Evolutionary conservation across 164 flowering plant genomes (phyloP), one percentile per base, ranked within the genome.

Genomic region (Dillenia suffruticosa): DNA sequence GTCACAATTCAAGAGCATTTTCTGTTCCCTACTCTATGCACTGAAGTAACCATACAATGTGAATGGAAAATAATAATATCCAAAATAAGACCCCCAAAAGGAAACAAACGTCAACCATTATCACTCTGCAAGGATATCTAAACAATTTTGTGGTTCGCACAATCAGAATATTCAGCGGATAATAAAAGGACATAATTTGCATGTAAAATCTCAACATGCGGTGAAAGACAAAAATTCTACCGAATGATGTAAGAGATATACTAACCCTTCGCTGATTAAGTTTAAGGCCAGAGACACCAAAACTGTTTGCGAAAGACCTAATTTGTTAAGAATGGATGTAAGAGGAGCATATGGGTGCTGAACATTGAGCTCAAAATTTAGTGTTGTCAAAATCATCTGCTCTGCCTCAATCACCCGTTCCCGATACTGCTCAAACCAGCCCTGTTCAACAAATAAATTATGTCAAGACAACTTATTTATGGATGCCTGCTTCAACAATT

Each of bases 241-340:
- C 9, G 46, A 56, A 44, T 9, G 40, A 15, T 9, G 1, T 45
- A 59, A 64, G 2, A 15, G 54, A 61, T 14, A 43, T 65, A 74
- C 96, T 81, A 78, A 94, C 99, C 99, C 99, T 83, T 91, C 87
- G 71, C 89, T 91, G 73, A 91, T 82, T 81, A 94, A 76, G 81
- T 70, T 77, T 57, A 87, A 63, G 8, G 99, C 96, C 82, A 89
- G 68, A 69, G 82, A 78, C 79, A 89, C 84, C 85, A 94, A 71
- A 19, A 69, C 77, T 53, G 86, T 54, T 53, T 88, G 84, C 54
- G 99, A 80, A 70, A 91, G 83, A 17, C 99, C 99, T 71, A 89
- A 74, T 76, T 94, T 94, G 65, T 72, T 75, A 46, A 94, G 88
- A 64, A 79, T 71, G 24, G 96, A 80, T 62, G 92, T 94, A 56